Evolutionary conservation across 2,329 filamentous ascomycete species (phyloP).

Genomic region (Colletotrichum phormii): DNA sequence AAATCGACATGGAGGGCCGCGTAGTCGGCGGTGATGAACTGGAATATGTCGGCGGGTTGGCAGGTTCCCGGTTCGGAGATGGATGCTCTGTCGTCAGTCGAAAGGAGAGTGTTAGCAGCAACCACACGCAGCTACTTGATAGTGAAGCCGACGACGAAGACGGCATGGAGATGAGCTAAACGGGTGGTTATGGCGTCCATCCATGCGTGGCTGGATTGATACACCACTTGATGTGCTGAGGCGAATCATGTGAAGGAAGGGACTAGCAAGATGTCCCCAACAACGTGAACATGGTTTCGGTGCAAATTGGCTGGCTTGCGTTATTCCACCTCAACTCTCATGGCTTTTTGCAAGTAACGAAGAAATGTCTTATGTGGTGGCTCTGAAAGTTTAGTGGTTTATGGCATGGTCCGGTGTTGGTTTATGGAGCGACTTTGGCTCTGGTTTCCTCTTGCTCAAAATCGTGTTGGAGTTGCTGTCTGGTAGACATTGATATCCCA

Average conservation of each 20-base stretch:
- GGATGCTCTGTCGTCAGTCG: slow-evolving; percentile 51
- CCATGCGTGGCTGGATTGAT: too few relatives aligned
- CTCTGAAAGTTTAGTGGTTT: neutral
- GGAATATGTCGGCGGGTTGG: slow-evolving; percentile 64
- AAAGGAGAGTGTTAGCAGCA: slow-evolving; percentile 72
- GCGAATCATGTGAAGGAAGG: neutral
- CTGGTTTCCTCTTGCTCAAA: neutral
- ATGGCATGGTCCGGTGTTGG: slow-evolving; percentile 26
- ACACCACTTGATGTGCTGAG: neutral
- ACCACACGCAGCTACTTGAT: slow-evolving; percentile 67
- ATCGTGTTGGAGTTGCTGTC: slow-evolving; percentile 13
- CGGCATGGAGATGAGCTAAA: slow-evolving; percentile 68
- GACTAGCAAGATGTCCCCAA: neutral
- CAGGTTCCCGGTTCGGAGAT: slow-evolving; percentile 60
- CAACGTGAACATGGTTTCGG: neutral
- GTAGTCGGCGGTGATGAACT: slow-evolving; percentile 90
- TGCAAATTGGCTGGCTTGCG: neutral
- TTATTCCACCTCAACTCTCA: neutral
- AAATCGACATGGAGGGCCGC: slow-evolving; percentile 92
- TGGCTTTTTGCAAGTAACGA: slow-evolving; percentile 12
- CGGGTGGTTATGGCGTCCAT: neutral
- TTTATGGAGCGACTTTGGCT: neutral
- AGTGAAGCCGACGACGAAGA: slow-evolving; percentile 72
- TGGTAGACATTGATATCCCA: slow-evolving; percentile 32
- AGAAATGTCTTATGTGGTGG: slow-evolving; percentile 13